Evolutionary conservation across 2,329 filamentous ascomycete genomes (phyloP), one percentile per base, ranked within the genome.

Genomic region (Talaromyces sp.): DNA sequence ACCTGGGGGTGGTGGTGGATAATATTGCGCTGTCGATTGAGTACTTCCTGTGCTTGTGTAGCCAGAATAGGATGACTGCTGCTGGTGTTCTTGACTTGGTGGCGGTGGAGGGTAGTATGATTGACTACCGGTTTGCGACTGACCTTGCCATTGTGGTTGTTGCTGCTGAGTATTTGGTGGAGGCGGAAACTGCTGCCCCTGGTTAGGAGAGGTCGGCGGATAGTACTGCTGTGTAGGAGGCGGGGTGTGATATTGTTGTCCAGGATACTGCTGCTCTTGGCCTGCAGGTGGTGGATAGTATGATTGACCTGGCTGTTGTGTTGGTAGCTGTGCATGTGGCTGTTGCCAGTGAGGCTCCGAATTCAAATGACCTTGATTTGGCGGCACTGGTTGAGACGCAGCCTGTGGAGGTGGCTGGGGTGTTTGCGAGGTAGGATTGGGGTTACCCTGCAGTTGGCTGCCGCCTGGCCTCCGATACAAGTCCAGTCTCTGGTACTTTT

Each of bases 401-500:
- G 56, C 45, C 31, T 69, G 66, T 52, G 71, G 70, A 22, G 45
- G 37, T 27, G 67, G 69, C 3, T 66, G 69, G 6, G 66, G 67
- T 22, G 68, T 58, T 47, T 66, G 66, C 19, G 68, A 66, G 13
- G 68, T 63, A 9, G 68, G 67, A 8, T 65, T 63, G 13, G 62
- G 63, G 13, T 67, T 65, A 37, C 70, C 68, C 9, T 69, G 68
- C 63, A 75, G 74, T 8, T 72, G 72, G 27, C 43, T 35, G 45
- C 22, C 31, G 66, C 72, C 58, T 77, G 71, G 68, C 71, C 76
- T 13, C 75, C 70, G 59, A 43, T 66, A 66, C 31, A 66, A 25
- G n/a, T 62, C 61, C 19, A 66, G 43, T n/a, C 56, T 59, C n/a
- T 66, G 60, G 68, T 87, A 88, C 64, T 85, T 78, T 3, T 74